Conservation (phyloP, 257 asterid genomes). For the Knoxia roxburghii region DNA sequence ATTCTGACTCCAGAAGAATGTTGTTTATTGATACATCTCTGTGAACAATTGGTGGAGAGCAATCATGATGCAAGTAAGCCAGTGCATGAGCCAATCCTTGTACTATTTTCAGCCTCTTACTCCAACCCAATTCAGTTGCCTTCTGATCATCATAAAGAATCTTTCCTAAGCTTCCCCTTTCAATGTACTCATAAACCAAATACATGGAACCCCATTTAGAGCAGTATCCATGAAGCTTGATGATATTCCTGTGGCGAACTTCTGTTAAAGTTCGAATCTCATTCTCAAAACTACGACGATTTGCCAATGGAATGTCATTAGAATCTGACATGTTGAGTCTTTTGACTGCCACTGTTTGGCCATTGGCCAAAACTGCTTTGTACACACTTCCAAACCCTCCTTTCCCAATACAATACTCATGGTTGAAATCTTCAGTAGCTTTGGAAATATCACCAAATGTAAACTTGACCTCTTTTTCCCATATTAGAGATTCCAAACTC, state of each 20-base stretch:
- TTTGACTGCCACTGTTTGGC: slow-evolving; percentile 73
- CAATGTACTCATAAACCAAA: slow-evolving; percentile 82
- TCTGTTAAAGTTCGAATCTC: slow-evolving; percentile 77
- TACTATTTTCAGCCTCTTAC: slow-evolving; percentile 54
- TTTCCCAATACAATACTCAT: slow-evolving; percentile 63
- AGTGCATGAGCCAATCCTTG: slow-evolving; percentile 91
- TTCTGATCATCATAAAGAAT: slow-evolving; percentile 39
- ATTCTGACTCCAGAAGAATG: slow-evolving; percentile 61
- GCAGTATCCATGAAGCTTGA: slow-evolving; percentile 82
- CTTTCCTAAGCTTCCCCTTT: slow-evolving; percentile 70
- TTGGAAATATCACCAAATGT: slow-evolving; percentile 62
- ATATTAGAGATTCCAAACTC: slow-evolving; percentile 45
- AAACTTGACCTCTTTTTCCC: slow-evolving; percentile 75
- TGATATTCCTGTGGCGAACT: slow-evolving; percentile 82
- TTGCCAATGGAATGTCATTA: slow-evolving; percentile 39
- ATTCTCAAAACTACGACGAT: slow-evolving; percentile 59
- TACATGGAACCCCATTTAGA: slow-evolving; percentile 65
- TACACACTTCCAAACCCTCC: slow-evolving; percentile 91
- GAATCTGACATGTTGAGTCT: slow-evolving; percentile 62
- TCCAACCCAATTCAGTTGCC: slow-evolving; percentile 61
- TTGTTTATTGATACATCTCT: slow-evolving; percentile 73
- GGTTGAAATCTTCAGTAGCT: slow-evolving; percentile 68
- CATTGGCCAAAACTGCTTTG: slow-evolving; percentile 50
- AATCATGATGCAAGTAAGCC: slow-evolving; percentile 90
- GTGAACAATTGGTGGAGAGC: slow-evolving; percentile 82